These are phyloP conservation scores for Backusella tuberculispora DNA, from an alignment of 192 early-diverging fungal species.

Conservation along the genomic window DNA sequence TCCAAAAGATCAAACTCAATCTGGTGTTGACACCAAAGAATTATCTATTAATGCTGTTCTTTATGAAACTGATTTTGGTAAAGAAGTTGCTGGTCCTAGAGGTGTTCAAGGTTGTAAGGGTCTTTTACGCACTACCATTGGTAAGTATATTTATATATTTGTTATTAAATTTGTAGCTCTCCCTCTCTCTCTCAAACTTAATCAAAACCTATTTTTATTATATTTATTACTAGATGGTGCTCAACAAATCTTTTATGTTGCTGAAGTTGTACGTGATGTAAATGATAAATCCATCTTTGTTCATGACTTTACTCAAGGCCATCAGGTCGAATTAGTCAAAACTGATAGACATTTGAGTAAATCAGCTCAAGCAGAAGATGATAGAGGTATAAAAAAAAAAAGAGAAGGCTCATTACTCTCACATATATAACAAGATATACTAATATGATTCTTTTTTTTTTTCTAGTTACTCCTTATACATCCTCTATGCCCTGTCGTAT, in stretches of 20 bases:
- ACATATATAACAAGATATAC: too few relatives aligned
- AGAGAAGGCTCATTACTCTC: too few relatives aligned
- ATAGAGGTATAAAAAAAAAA: constrained; percentile 34
- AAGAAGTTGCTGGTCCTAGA: constrained; percentile 43
- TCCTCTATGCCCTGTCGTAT: constrained; percentile 68
- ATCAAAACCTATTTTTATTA: background rate
- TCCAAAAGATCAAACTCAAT: background rate
- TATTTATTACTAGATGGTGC: constrained; percentile 45
- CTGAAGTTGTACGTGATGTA: constrained; percentile 43
- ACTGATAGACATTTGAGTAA: constrained; percentile 48
- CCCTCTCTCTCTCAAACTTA: background rate
- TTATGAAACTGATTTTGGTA: constrained; percentile 41
- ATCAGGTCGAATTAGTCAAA: constrained; percentile 50
- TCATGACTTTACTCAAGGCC: constrained; percentile 51
- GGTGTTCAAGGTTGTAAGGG: constrained; percentile 39
- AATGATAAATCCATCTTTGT: constrained; percentile 46
- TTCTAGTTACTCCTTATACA: constrained; percentile 55
- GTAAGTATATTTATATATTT: constrained; percentile 31
- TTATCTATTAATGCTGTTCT: constrained; percentile 34
- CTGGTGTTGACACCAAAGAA: background rate
- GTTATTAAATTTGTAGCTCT: background rate
- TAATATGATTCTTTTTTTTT: background rate
- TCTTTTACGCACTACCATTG: constrained; percentile 49
- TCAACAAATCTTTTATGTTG: constrained; percentile 53
- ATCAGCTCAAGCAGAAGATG: constrained; percentile 44